Evolutionary conservation across 108 stramenopile species (phyloP).

Genomic region (Cyclotella atomus): DNA sequence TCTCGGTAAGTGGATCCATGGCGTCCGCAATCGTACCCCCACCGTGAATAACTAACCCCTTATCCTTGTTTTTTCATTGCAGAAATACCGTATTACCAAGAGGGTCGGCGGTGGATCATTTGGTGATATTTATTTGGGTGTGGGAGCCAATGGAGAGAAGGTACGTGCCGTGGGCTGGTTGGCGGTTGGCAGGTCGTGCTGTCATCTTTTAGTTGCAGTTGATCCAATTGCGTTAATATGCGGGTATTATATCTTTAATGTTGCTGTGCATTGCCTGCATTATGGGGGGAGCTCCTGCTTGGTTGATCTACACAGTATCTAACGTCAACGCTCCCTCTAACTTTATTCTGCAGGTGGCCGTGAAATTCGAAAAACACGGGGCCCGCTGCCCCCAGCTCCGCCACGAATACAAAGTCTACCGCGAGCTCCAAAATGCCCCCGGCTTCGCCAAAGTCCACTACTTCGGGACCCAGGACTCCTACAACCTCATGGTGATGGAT

Average conservation of each 20-base stretch:
- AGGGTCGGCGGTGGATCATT: conserved; percentile 99
- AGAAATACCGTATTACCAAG: conserved; percentile 98
- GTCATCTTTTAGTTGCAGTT: not conserved
- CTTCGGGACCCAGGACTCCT: conserved; percentile 96
- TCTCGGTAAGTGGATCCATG: conserved; percentile 1
- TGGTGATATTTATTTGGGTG: conserved; percentile 98
- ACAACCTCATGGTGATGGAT: conserved; percentile 99
- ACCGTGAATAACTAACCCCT: not conserved
- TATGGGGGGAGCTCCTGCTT: too few relatives aligned
- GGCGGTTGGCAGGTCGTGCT: too few relatives aligned
- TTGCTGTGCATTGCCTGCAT: too few relatives aligned
- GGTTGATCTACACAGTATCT: too few relatives aligned
- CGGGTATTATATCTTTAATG: too few relatives aligned
- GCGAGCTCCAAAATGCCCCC: conserved; percentile 96
- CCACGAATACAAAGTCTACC: conserved; percentile 99
- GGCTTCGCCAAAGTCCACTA: conserved; percentile 97
- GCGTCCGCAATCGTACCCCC: conserved; percentile 7
- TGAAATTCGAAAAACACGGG: conserved; percentile 94
- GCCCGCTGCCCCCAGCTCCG: conserved; percentile 96
- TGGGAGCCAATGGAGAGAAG: conserved; percentile 89
- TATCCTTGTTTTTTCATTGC: conserved; percentile 6
- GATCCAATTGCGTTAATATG: not conserved
- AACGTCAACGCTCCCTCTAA: not conserved
- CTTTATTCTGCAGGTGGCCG: conserved; percentile 74
- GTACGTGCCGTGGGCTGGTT: conserved; percentile 26